Evolutionary conservation across 2,329 filamentous ascomycete genomes (phyloP), one percentile per base, ranked within the genome.

Genomic region (Coleophoma eucalyptorum): DNA sequence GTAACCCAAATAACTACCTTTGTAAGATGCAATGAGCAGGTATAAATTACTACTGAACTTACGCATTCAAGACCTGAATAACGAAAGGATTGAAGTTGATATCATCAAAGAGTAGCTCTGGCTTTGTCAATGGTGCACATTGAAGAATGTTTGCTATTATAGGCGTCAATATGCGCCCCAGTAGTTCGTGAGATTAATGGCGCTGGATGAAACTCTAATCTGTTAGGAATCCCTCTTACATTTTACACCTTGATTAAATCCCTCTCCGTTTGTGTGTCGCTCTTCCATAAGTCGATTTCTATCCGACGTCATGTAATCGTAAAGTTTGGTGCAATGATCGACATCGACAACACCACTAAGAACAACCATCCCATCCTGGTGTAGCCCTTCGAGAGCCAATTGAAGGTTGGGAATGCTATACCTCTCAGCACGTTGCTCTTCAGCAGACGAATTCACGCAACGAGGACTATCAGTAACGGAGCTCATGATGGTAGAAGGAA

Each of bases 21-120:
- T 10, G 43, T 31, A 16, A 11, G 35, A 21, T 19, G 31, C 33
- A 20, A 12, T 18, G 18, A 12, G 6, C 18, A 8, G 33, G 35
- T 38, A 38, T 15, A 5, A 12, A 20, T 21, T 16, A 2, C 10
- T 59, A 38, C 18, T 26, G 33, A 16, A 47, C 62, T 54, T 41
- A 65, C 62, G 61, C 59, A 43, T 67, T 67, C 12, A 61, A 62
- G 2, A 67, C 48, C 46, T 69, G 67, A 13, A 67, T 50, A 20
- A 69, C 55, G 48, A 64, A 69, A 0, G 62, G 55, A 51, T 69
- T 69, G 58, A 69, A 69, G 53, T 68, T 67, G 16, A 69, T 53
- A 48, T 68, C 66, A 33, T 67, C 57, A 48, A 58, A 60, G 5
- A 67, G 50, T 10, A 59, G 55, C 11, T 58, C 55, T 7, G 55